phyloP scores from a whole-genome alignment of 148 eudicot genomes.

The Rhododendron williamsianum region DNA sequence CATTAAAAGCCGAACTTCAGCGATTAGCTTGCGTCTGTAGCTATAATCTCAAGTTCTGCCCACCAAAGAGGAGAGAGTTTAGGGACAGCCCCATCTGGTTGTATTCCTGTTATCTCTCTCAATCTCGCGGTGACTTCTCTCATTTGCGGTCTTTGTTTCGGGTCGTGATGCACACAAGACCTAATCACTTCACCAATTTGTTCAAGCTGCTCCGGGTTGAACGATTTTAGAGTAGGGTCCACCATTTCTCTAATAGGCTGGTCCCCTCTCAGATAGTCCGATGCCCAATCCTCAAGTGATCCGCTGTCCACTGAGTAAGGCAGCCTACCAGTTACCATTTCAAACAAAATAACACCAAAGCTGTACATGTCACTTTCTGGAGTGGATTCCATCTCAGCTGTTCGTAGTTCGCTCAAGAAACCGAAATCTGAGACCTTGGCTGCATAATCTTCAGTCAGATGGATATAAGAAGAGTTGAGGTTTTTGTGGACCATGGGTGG shows the following conservation, averaged over 20 bases:
- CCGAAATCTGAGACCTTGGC: constrained; percentile 78
- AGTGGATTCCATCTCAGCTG: constrained; percentile 26
- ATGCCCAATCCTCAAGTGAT: constrained; percentile 54
- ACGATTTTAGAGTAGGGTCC: constrained; percentile 66
- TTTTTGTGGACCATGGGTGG: constrained; percentile 55
- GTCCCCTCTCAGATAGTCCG: constrained; percentile 46
- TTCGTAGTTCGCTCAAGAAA: constrained; percentile 42
- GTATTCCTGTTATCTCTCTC: constrained; percentile 59
- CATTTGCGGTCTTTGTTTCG: constrained; percentile 52
- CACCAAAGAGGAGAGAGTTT: constrained; percentile 78
- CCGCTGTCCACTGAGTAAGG: constrained; percentile 38
- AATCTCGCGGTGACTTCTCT: constrained; percentile 48
- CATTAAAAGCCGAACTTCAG: constrained; percentile 1
- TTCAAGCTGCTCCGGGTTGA: constrained; percentile 45
- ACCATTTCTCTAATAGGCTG: constrained; percentile 38
- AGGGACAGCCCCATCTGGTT: constrained; percentile 60
- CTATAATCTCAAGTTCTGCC: constrained; percentile 63
- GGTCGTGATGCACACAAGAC: constrained; percentile 45
- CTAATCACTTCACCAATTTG: constrained; percentile 49
- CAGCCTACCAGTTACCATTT: constrained; percentile 66
- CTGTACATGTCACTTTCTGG: constrained; percentile 54
- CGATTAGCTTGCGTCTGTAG: constrained; percentile 35
- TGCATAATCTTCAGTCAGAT: constrained; percentile 84
- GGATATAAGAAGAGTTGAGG: constrained; percentile 56
- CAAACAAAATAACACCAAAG: constrained; percentile 70